Percentiles rank a stretch among this genome's conserved stretches.
Evolutionary conservation across 1,139 yeast genomes (phyloP).

Genomic region (Nakaseomyces nivariensis): DNA sequence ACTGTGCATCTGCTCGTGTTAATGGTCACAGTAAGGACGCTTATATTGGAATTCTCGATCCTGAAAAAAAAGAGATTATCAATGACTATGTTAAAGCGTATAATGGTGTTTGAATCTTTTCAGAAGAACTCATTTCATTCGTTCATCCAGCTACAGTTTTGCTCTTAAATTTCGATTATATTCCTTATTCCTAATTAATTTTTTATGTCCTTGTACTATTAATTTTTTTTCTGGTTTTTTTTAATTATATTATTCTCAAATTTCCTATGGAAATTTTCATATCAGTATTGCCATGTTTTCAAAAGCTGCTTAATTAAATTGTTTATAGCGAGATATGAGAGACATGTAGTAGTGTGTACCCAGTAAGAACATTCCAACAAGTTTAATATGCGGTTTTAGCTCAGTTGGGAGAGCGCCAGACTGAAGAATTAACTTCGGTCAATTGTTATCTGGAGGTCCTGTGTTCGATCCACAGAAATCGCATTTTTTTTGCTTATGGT

Average conservation of each 20-base stretch:
- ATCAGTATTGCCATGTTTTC: too few relatives aligned
- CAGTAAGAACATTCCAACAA: too few relatives aligned
- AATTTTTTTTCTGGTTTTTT: too few relatives aligned
- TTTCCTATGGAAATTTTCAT: too few relatives aligned
- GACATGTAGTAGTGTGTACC: too few relatives aligned
- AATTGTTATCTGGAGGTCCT: slow-evolving; percentile 63
- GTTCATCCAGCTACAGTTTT: too few relatives aligned
- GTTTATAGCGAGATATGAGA: too few relatives aligned
- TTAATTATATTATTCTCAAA: too few relatives aligned
- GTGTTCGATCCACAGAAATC: slow-evolving; percentile 85
- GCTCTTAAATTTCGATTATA: too few relatives aligned
- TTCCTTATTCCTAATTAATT: too few relatives aligned
- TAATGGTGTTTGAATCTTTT: neutral
- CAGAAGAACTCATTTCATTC: neutral
- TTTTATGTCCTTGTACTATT: too few relatives aligned
- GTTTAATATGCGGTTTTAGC: slow-evolving; percentile 20
- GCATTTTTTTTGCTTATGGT: slow-evolving; percentile 35
- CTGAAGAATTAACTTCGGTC: slow-evolving; percentile 18
- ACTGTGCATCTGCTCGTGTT: neutral
- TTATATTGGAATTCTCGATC: neutral
- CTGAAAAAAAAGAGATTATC: neutral
- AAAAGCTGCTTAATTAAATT: too few relatives aligned
- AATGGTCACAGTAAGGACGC: neutral
- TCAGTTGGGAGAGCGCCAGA: slow-evolving; percentile 28
- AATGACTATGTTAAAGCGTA: neutral